Base-by-base conservation (phyloP, 805 yeast species). In the Debaryomyces prosopidis region DNA sequence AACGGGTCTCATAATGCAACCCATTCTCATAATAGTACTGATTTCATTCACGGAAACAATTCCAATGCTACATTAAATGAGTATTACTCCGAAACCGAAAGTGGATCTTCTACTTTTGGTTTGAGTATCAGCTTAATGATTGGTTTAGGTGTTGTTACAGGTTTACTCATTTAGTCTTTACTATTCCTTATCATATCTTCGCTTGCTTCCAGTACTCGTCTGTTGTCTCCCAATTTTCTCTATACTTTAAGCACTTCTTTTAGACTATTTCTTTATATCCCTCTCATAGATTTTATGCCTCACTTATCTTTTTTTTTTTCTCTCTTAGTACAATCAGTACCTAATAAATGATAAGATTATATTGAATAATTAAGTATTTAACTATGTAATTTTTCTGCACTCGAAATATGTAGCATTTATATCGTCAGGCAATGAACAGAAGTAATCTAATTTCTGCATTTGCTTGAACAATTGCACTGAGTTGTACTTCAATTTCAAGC, bases 351-450 rank as follows among this genome's bases (percentile, higher is more conserved):
- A 30, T n/a, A 30, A 30, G 14, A 30, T 30, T 30, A 30, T 30
- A 30, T 30, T 30, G 16, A 30, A 30, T 5, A 30, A n/a, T n/a
- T 28, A 23, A 5, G 5, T 16, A 14, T 40, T 18, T 10, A 27
- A 38, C 30, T 26, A 46, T 19, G 40, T 32, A 23, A 66, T 75
- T 49, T 72, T 73, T 49, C 80, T 62, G 61, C 81, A 77, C 52
- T 77, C 81, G 52, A 77, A 76, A 49, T 77, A 76, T 1, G 80
- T 76, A 30, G 79, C 77, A 44, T 67, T 68, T 19, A 76, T 63
- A 32, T 76, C 76, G 36, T 73, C 70, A 4, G 81, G 79, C 33
- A 76, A 65, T 1, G 79, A 73, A 51, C 81, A 77, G 51, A 75
- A 76, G 55, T 73, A 77, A 35, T 74, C 77, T 56, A 71, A 61